Percentiles rank a stretch among this genome's conserved stretches.
phyloP scores from a whole-genome alignment of 495 filamentous ascomycete species.

The Penicillium desertorum region DNA sequence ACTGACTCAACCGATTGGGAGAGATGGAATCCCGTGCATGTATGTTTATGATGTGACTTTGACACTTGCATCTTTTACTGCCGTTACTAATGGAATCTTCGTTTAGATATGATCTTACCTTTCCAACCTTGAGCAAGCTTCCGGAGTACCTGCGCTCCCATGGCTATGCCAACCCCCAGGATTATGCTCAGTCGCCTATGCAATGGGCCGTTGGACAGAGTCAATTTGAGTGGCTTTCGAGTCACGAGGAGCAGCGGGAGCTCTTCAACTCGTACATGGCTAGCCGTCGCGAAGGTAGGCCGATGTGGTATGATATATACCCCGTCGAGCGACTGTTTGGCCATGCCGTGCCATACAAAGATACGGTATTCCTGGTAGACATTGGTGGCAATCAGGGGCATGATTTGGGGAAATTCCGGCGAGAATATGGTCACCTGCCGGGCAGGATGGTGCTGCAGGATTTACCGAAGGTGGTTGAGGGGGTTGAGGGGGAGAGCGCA shows the following conservation, averaged over 20 bases:
- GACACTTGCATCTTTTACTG: not conserved
- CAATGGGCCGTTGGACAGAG: conserved; percentile 42
- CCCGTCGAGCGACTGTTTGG: conserved; percentile 30
- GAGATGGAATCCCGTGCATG: conserved; percentile 43
- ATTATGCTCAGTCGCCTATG: conserved; percentile 40
- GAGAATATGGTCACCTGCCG: conserved; percentile 20
- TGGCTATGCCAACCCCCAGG: conserved; percentile 33
- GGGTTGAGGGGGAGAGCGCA: conserved; percentile 5
- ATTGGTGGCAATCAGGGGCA: conserved; percentile 46
- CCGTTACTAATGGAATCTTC: not conserved
- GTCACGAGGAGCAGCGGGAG: conserved; percentile 30
- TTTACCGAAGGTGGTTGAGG: conserved; percentile 32
- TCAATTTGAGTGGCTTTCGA: conserved; percentile 44
- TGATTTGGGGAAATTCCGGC: conserved; percentile 33
- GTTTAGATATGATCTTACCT: conserved; percentile 38
- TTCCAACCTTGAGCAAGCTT: conserved; percentile 37
- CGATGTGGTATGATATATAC: conserved; percentile 42
- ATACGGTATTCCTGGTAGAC: conserved; percentile 42
- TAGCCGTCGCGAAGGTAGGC: conserved; percentile 35
- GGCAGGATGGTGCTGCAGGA: conserved; percentile 37
- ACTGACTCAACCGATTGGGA: conserved; percentile 36
- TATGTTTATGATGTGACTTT: conserved; percentile 21
- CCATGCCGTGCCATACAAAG: conserved; percentile 19
- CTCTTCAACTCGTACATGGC: conserved; percentile 46
- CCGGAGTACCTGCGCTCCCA: conserved; percentile 36